A percentile compares a stretch with the other conserved stretches of the same genome.
These are phyloP conservation scores for Pythium scleroteichum DNA, from an alignment of 352 stramenopile species.

Conservation along the genomic window DNA sequence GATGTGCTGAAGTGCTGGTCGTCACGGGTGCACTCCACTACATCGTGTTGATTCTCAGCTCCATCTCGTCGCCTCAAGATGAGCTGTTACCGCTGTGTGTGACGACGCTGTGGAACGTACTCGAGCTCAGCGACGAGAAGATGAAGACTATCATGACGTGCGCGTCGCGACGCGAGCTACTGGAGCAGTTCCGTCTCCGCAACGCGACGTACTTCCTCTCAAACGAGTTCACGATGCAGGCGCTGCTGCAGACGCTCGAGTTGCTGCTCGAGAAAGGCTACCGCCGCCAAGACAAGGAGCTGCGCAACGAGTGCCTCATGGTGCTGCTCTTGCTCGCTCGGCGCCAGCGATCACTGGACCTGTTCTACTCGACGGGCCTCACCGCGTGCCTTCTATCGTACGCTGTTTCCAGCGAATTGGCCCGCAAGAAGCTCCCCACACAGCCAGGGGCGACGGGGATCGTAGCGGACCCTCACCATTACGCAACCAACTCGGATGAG, in stretches of 20 bases:
- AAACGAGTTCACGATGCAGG: conserved; percentile 57
- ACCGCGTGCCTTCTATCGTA: conserved; percentile 66
- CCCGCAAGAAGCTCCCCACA: conserved; percentile 14
- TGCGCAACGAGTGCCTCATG: conserved; percentile 78
- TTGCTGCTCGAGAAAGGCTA: conserved; percentile 58
- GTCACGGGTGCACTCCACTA: conserved; percentile 63
- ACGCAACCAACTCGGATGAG: conserved; percentile 66
- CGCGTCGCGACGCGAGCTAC: conserved; percentile 51
- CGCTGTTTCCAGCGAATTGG: conserved; percentile 52
- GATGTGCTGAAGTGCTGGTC: conserved; percentile 70
- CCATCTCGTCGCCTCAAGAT: conserved; percentile 54
- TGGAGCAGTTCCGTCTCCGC: conserved; percentile 58
- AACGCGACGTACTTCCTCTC: conserved; percentile 67
- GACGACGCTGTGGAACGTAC: conserved; percentile 73
- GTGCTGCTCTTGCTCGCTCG: conserved; percentile 61
- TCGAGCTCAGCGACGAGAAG: conserved; percentile 67
- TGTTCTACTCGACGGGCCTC: conserved; percentile 61
- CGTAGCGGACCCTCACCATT: conserved; percentile 56
- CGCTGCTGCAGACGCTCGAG: conserved; percentile 60
- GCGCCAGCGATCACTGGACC: conserved; percentile 44
- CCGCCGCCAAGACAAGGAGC: conserved; percentile 75
- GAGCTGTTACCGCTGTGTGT: conserved; percentile 73
- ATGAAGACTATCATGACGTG: conserved; percentile 41
- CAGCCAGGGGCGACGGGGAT: conserved; percentile 27
- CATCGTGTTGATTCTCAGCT: conserved; percentile 63